These are phyloP conservation scores for Apiospora hydei DNA, from an alignment of 2,329 filamentous ascomycete species.

Conservation along the genomic window DNA sequence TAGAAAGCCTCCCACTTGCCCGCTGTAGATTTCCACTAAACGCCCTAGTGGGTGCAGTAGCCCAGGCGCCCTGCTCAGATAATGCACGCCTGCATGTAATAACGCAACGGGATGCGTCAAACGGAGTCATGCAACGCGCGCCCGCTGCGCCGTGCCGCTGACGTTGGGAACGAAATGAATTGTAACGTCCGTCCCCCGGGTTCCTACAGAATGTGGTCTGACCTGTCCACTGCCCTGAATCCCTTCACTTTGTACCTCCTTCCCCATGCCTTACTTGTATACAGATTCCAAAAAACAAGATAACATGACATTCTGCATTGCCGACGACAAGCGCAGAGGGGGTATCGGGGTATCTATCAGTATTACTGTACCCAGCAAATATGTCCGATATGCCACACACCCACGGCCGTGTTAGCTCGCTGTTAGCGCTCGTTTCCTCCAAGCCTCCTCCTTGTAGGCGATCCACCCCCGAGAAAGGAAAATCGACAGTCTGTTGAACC, in stretches of 20 bases:
- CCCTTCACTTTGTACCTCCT: neutral
- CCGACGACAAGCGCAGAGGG: neutral
- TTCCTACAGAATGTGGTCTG: neutral
- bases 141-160: neutral
- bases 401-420: neutral
- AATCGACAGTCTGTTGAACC: neutral
- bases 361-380: neutral
- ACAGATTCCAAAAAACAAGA: neutral
- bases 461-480: slow-evolving; percentile 23
- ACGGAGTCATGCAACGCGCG: neutral
- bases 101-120: neutral
- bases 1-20: neutral
- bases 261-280: neutral
- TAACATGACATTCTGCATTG: neutral
- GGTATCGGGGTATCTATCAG: neutral
- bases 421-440: slow-evolving; percentile 2
- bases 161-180: neutral
- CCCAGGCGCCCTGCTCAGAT: neutral
- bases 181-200: neutral
- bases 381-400: neutral
- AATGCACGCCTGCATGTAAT: slow-evolving; percentile 5
- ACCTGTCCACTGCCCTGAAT: neutral
- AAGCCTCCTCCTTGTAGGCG: slow-evolving; percentile 2
- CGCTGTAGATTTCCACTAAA: neutral
- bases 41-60: neutral